Conservation (phyloP, 352 stramenopile species). For the Globisporangium takayamanum region DNA sequence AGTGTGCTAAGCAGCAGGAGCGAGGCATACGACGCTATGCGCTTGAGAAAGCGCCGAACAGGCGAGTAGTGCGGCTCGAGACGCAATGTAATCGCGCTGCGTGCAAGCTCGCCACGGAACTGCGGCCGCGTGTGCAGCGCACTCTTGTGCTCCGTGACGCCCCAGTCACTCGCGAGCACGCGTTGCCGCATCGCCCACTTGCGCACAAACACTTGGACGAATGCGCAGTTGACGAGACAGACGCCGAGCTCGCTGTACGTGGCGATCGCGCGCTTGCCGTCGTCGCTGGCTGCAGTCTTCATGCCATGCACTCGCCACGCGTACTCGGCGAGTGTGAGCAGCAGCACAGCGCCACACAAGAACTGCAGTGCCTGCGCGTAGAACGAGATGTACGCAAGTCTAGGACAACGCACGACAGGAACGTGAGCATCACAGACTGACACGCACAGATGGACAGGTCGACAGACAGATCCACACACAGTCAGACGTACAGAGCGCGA, state of each 20-base stretch:
- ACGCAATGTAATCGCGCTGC: slow-evolving; percentile 48
- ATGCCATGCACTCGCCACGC: neutral
- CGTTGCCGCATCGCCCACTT: slow-evolving; percentile 55
- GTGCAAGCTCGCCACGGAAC: slow-evolving; percentile 42
- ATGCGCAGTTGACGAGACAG: slow-evolving; percentile 38
- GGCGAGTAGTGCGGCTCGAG: slow-evolving; percentile 44
- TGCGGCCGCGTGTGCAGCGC: slow-evolving; percentile 29
- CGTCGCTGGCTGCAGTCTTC: neutral
- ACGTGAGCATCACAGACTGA: neutral
- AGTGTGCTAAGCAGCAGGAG: slow-evolving; percentile 20
- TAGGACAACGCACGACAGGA: neutral
- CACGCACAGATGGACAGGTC: too few species aligned
- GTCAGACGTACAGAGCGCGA: slow-evolving; percentile 53
- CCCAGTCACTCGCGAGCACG: slow-evolving; percentile 39
- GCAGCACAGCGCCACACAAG: slow-evolving; percentile 23
- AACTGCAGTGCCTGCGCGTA: slow-evolving; percentile 36
- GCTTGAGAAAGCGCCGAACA: slow-evolving; percentile 22
- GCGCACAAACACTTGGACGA: slow-evolving; percentile 42
- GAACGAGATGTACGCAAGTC: slow-evolving; percentile 52
- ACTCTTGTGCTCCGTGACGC: slow-evolving; percentile 25
- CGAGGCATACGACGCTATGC: slow-evolving; percentile 17
- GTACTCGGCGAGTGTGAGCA: slow-evolving; percentile 22
- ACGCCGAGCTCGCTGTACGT: slow-evolving; percentile 24
- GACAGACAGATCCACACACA: slow-evolving; percentile 8
- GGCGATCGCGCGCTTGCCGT: neutral